These are phyloP conservation scores for Fusarium zealandicum DNA, from an alignment of 2,329 filamentous ascomycete genomes.

Conservation along the genomic window DNA sequence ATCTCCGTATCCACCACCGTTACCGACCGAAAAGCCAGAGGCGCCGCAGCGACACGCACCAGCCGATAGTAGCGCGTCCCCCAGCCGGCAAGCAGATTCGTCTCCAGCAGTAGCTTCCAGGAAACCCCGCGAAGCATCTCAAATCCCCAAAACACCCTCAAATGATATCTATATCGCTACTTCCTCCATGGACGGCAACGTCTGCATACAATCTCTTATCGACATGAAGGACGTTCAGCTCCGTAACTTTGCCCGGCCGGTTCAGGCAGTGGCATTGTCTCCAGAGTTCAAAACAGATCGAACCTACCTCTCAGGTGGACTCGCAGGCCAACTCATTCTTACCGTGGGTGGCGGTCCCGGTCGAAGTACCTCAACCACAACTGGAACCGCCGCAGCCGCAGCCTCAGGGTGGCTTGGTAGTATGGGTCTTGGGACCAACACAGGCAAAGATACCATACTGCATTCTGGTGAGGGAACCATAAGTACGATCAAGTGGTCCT, in stretches of 20 bases:
- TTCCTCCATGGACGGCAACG: constrained; percentile 93
- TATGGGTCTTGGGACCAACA: constrained; percentile 79
- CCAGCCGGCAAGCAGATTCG: constrained; percentile 45
- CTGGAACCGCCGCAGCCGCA: constrained; percentile 79
- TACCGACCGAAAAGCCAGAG: constrained; percentile 55
- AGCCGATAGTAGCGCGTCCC: constrained; percentile 46
- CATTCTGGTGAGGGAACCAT: constrained; percentile 94
- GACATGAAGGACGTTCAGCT: constrained; percentile 90
- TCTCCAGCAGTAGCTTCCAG: constrained; percentile 61
- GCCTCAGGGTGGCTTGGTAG: constrained; percentile 91
- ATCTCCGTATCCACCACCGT: constrained; percentile 77
- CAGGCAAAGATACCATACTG: constrained; percentile 83
- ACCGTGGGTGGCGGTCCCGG: constrained; percentile 83
- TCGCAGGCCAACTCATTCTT: constrained; percentile 85
- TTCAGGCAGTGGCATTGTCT: constrained; percentile 92
- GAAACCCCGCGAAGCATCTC: constrained; percentile 57
- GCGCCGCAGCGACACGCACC: constrained; percentile 47
- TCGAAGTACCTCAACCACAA: constrained; percentile 86
- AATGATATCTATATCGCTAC: constrained; percentile 95
- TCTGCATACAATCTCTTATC: constrained; percentile 86
- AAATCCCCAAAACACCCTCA: constrained; percentile 76
- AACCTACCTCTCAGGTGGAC: constrained; percentile 88
- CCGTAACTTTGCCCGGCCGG: constrained; percentile 90
- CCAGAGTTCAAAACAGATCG: constrained; percentile 91
- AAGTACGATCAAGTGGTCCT: constrained; percentile 91